Conservation (phyloP, 176 grass and related monocot species). For the Panicum miliaceum region DNA sequence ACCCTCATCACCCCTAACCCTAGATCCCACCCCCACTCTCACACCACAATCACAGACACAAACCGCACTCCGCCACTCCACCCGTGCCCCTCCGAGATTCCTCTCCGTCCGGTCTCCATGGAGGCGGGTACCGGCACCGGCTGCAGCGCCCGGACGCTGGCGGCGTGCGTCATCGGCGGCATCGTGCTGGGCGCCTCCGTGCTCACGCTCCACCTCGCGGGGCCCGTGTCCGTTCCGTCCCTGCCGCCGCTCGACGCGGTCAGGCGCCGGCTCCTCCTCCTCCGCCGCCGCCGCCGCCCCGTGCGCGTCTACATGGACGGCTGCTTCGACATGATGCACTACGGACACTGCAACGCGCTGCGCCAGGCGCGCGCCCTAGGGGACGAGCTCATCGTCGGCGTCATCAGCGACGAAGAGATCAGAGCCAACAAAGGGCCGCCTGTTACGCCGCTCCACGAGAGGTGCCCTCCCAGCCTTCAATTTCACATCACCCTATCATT, state of each 20-base stretch:
- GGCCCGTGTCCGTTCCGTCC: constrained; percentile 9
- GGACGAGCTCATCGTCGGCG: constrained; percentile 84
- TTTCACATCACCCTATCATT: background rate
- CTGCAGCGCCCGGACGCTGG: constrained; percentile 47
- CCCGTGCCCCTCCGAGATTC: background rate
- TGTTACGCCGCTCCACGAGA: constrained; percentile 76
- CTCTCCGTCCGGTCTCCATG: constrained; percentile 31
- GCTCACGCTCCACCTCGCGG: constrained; percentile 50
- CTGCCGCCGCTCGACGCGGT: constrained; percentile 28
- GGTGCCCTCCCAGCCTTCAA: constrained; percentile 26
- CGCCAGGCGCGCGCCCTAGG: constrained; percentile 73
- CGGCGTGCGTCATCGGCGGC: constrained; percentile 70
- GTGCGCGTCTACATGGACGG: constrained; percentile 96
- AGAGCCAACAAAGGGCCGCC: constrained; percentile 80
- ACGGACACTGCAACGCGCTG: constrained; percentile 88
- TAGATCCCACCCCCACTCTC: constrained; percentile 32
- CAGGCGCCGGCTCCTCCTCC: constrained; percentile 33
- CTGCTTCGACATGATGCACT: constrained; percentile 99
- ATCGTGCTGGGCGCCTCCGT: constrained; percentile 71
- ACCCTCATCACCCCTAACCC: constrained; percentile 10
- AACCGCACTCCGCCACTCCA: background rate
- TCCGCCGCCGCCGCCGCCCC: constrained; percentile 50
- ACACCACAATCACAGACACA: background rate
- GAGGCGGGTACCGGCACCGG: constrained; percentile 35
- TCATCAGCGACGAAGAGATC: constrained; percentile 81